Conservation (phyloP, 805 yeast species). For the Cyberlindnera meyerae region DNA sequence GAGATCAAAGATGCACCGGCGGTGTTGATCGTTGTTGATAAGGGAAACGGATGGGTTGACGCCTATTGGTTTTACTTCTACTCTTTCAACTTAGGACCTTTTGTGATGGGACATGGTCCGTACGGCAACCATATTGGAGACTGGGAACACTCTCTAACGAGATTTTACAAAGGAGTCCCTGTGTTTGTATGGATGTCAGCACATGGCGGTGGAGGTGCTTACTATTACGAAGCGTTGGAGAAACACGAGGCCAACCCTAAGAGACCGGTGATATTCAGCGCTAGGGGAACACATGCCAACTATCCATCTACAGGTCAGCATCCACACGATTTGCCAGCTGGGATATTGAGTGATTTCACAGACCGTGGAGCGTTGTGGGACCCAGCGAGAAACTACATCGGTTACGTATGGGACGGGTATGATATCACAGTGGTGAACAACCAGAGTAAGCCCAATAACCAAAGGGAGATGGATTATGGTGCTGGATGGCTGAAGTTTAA, state of each 20-base stretch:
- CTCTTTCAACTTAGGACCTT: conserved; percentile 91
- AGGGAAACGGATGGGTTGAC: conserved; percentile 92
- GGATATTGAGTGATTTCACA: conserved; percentile 85
- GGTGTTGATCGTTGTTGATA: conserved; percentile 75
- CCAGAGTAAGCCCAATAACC: conserved; percentile 22
- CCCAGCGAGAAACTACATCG: conserved; percentile 75
- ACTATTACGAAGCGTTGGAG: conserved; percentile 70
- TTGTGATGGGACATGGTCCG: conserved; percentile 96
- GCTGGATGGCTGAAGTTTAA: conserved; percentile 67
- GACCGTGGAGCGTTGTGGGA: conserved; percentile 97
- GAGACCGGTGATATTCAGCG: conserved; percentile 80
- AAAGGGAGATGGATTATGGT: conserved; percentile 22
- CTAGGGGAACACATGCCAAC: conserved; percentile 96
- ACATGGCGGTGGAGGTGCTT: conserved; percentile 96
- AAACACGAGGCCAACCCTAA: conserved; percentile 22
- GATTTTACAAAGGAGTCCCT: conserved; percentile 80
- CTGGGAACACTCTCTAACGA: conserved; percentile 92
- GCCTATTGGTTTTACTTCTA: conserved; percentile 96
- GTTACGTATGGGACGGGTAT: conserved; percentile 71
- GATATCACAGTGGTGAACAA: conserved; percentile 36
- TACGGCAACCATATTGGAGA: conserved; percentile 97
- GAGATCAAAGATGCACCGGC: conserved; percentile 75
- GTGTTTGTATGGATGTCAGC: conserved; percentile 93
- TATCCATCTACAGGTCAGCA: conserved; percentile 96
- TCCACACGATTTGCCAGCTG: conserved; percentile 91